Percentiles rank a stretch among this genome's conserved stretches.
phyloP scores from a whole-genome alignment of 2,329 filamentous ascomycete species.

The Phialocephala sp. region DNA sequence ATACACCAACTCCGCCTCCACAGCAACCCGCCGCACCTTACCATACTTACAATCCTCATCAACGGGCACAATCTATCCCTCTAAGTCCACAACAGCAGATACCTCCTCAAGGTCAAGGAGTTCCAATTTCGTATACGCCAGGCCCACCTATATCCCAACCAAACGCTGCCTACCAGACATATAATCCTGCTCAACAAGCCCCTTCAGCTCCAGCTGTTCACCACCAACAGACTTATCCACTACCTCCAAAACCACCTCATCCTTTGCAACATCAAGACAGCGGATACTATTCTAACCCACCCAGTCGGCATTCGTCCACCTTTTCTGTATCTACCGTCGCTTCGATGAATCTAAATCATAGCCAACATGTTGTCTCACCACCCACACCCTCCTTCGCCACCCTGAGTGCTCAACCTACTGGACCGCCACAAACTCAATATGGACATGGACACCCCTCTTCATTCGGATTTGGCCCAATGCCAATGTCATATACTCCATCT shows the following conservation, averaged over 20 bases:
- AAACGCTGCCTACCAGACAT: slow-evolving; percentile 4
- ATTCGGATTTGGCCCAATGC: slow-evolving; percentile 12
- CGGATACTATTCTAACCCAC: slow-evolving; percentile 48
- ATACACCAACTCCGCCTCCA: not conserved
- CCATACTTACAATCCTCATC: slow-evolving; percentile 33
- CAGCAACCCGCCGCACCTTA: slow-evolving; percentile 38
- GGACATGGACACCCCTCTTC: slow-evolving; percentile 11
- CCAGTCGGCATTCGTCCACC: slow-evolving; percentile 15
- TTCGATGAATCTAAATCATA: slow-evolving; percentile 5
- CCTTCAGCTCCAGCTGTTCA: slow-evolving; percentile 27
- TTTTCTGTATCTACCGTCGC: slow-evolving; percentile 32
- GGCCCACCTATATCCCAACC: not conserved
- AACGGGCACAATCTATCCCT: slow-evolving; percentile 20
- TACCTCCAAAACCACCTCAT: slow-evolving; percentile 47
- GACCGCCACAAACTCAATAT: not conserved
- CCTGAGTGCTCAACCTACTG: slow-evolving; percentile 13
- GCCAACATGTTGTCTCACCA: slow-evolving; percentile 5
- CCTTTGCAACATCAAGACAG: slow-evolving; percentile 47
- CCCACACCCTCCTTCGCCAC: not conserved
- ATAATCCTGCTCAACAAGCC: slow-evolving; percentile 9
- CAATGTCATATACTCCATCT: slow-evolving; percentile 15
- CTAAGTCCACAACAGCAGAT: not conserved
- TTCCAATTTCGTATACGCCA: not conserved
- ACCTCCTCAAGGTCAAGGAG: not conserved
- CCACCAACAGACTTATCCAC: slow-evolving; percentile 31